A percentile compares a stretch with the other conserved stretches of the same genome.
Evolutionary conservation across 1,284 basidiomycete species (phyloP).

Genomic region (Agroathelia rolfsii): DNA sequence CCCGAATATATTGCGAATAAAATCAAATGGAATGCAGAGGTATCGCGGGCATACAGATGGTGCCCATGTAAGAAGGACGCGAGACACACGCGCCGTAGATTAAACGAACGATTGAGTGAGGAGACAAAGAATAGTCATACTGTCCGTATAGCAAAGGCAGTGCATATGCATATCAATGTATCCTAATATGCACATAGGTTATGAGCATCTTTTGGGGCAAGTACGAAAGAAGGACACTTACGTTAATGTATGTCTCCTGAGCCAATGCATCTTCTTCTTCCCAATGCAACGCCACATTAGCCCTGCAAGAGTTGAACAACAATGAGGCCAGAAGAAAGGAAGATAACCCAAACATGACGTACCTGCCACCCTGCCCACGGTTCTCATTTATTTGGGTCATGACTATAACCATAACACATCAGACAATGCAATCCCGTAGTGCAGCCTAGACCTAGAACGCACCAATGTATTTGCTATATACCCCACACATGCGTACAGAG

Average conservation of each 20-base stretch:
- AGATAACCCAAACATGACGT: too few relatives aligned
- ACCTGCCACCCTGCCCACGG: constrained; percentile 72
- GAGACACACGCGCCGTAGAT: neutral
- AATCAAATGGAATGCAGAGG: too few relatives aligned
- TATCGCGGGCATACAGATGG: too few relatives aligned
- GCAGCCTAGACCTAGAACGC: too few relatives aligned
- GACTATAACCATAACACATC: too few relatives aligned
- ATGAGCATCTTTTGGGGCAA: constrained; percentile 11
- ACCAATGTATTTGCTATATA: constrained; percentile 66
- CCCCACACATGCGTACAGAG: constrained; percentile 3
- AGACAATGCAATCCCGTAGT: too few relatives aligned
- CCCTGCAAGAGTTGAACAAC: constrained; percentile 22
- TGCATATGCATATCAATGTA: constrained; percentile 66
- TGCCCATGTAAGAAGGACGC: too few relatives aligned
- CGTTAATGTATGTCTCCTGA: constrained; percentile 63
- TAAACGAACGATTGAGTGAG: neutral
- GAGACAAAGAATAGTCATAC: constrained; percentile 23
- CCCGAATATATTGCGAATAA: too few relatives aligned
- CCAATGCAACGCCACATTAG: constrained; percentile 66
- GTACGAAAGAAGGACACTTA: constrained; percentile 23
- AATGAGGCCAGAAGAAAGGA: constrained; percentile 4
- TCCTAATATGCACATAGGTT: constrained; percentile 34
- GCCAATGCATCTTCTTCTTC: constrained; percentile 61
- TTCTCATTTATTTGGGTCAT: constrained; percentile 77
- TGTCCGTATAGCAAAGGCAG: constrained; percentile 59